Conservation (phyloP, 1,284 basidiomycete species). For the Rhodofomes roseus region DNA sequence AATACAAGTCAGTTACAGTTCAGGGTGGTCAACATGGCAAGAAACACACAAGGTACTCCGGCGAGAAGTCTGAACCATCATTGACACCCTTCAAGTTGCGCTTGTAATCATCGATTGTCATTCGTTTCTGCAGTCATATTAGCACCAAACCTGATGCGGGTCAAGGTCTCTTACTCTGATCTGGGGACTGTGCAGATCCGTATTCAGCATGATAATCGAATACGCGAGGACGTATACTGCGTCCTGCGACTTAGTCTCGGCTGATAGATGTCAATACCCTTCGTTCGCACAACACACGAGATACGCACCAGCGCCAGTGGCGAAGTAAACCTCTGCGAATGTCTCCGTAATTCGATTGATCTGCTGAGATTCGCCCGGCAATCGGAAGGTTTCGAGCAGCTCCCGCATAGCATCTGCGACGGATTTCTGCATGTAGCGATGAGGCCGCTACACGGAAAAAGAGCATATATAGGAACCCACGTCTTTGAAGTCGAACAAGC, state of each 20-base stretch:
- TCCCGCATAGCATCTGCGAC: conserved; percentile 96
- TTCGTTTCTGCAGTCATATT: conserved; percentile 69
- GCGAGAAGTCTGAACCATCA: conserved; percentile 79
- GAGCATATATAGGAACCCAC: conserved; percentile 40
- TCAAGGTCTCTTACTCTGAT: conserved; percentile 59
- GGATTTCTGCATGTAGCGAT: conserved; percentile 63
- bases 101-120: conserved; percentile 94
- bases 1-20: neutral
- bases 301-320: conserved; percentile 67
- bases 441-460: neutral
- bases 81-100: conserved; percentile 94
- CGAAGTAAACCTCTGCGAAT: conserved; percentile 91
- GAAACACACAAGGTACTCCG: conserved; percentile 75
- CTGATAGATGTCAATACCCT: conserved; percentile 32
- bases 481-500: conserved; percentile 86
- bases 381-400: conserved; percentile 88
- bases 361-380: conserved; percentile 95
- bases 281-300: neutral
- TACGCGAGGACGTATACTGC: conserved; percentile 94
- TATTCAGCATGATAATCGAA: conserved; percentile 98
- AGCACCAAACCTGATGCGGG: conserved; percentile 9
- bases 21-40: neutral
- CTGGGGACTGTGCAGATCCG: conserved; percentile 97
- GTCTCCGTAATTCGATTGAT: conserved; percentile 94
- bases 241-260: conserved; percentile 88